Evolutionary conservation across 176 grass and related monocot species (phyloP).

Genomic region (Alopecurus myosuroides): DNA sequence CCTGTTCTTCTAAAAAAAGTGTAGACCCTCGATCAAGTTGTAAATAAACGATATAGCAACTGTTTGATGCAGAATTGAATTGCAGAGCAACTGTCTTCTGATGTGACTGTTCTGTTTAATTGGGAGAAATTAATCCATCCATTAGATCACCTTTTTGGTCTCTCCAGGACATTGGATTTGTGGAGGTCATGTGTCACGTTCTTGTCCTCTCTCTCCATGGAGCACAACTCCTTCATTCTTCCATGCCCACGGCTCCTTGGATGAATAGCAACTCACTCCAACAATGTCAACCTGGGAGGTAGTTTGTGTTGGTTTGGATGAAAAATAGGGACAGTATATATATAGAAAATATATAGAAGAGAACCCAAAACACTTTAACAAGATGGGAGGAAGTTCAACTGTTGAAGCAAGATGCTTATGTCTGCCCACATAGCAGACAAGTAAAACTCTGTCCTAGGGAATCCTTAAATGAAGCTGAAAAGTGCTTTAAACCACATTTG

Average conservation of each 20-base stretch:
- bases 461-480: slow-evolving; percentile 13
- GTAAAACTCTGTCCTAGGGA: neutral
- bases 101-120: too few relatives aligned
- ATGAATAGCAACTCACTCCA: slow-evolving; percentile 95
- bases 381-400: neutral
- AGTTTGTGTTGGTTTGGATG: slow-evolving; percentile 7
- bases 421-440: neutral
- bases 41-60: too few relatives aligned
- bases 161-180: slow-evolving; percentile 89
- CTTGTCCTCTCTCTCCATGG: slow-evolving; percentile 44
- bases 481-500: neutral
- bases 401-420: neutral
- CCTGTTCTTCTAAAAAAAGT: too few relatives aligned
- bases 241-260: slow-evolving; percentile 71
- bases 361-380: neutral
- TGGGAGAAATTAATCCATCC: too few relatives aligned
- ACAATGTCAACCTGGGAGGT: slow-evolving; percentile 75
- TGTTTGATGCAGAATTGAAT: too few relatives aligned
- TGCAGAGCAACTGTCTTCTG: too few relatives aligned
- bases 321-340: neutral
- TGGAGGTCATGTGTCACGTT: slow-evolving; percentile 71
- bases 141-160: slow-evolving; percentile 70
- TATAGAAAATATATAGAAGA: neutral
- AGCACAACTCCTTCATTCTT: slow-evolving; percentile 81
- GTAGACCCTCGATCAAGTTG: too few relatives aligned